phyloP scores from a whole-genome alignment of 345 rosid species.

The Carallia brachiata region DNA sequence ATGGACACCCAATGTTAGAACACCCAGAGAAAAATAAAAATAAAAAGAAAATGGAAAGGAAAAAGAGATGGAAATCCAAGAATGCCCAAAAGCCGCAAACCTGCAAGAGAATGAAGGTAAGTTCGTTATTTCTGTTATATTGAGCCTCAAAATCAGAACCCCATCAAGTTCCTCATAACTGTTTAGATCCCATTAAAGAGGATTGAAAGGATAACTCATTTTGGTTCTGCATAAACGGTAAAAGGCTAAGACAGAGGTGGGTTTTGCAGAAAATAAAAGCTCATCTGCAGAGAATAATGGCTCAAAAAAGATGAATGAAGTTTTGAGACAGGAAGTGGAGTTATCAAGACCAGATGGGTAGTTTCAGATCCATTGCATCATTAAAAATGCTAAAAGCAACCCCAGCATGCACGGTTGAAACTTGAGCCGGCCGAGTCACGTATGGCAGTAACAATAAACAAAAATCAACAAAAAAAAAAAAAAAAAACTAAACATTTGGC shows the following conservation, averaged over 20 bases:
- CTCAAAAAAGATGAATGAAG: constrained; percentile 17
- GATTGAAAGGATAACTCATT: constrained; percentile 4
- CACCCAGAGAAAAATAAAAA: neutral
- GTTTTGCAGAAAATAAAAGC: constrained; percentile 16
- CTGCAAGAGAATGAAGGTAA: neutral
- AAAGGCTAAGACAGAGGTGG: neutral
- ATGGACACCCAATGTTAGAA: neutral
- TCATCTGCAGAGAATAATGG: constrained; percentile 18
- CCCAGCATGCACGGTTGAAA: constrained; percentile 2
- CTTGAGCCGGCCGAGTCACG: constrained; percentile 8
- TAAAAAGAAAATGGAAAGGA: neutral
- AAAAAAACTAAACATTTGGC: neutral
- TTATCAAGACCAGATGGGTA: neutral
- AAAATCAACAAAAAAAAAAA: neutral
- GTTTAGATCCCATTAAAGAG: constrained; percentile 7
- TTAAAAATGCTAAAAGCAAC: constrained; percentile 16
- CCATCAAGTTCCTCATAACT: constrained; percentile 17
- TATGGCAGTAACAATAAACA: neutral
- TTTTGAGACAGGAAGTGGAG: constrained; percentile 16
- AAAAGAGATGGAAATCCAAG: neutral
- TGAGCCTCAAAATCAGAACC: neutral
- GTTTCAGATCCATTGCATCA: constrained; percentile 34
- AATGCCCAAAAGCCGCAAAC: constrained; percentile 9
- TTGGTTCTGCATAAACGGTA: neutral
- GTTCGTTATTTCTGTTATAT: neutral